phyloP scores from a whole-genome alignment of 1,284 basidiomycete species.

The Tetrapyrgos nigripes region DNA sequence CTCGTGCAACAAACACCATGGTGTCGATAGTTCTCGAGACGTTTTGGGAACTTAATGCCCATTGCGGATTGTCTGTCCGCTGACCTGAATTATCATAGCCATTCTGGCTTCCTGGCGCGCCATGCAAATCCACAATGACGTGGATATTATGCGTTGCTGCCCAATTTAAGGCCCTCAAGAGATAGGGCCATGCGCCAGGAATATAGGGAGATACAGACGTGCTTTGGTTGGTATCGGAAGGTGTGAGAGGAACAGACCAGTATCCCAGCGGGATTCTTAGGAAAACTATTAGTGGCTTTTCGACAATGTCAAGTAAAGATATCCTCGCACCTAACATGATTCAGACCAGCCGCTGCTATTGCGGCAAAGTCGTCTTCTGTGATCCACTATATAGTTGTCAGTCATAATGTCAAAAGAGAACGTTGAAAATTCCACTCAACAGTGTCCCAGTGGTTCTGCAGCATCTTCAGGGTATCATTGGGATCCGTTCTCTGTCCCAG shows the following conservation, averaged over 20 bases:
- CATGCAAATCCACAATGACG: constrained; percentile 76
- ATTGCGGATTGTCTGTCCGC: constrained; percentile 64
- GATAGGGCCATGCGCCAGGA: constrained; percentile 72
- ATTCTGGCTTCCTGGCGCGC: constrained; percentile 75
- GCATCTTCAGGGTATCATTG: constrained; percentile 49
- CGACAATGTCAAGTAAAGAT: background rate
- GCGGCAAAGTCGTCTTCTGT: constrained; percentile 72
- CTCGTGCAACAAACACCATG: constrained; percentile 60
- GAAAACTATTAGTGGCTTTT: constrained; percentile 1
- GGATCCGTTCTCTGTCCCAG: constrained; percentile 63
- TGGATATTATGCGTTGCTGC: constrained; percentile 61
- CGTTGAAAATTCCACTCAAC: constrained; percentile 30
- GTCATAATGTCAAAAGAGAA: background rate
- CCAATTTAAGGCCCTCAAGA: constrained; percentile 71
- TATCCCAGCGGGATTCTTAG: constrained; percentile 74
- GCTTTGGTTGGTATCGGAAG: constrained; percentile 54
- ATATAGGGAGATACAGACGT: constrained; percentile 63
- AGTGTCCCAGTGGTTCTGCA: constrained; percentile 72
- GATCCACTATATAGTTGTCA: constrained; percentile 54
- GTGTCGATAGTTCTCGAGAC: constrained; percentile 71
- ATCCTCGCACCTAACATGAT: constrained; percentile 69
- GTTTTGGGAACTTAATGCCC: constrained; percentile 64
- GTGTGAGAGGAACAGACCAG: constrained; percentile 74
- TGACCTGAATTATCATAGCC: constrained; percentile 89
- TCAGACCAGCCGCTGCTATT: constrained; percentile 75